phyloP scores from a whole-genome alignment of 2,329 filamentous ascomycete species.

The Aspergillus ibericus region DNA sequence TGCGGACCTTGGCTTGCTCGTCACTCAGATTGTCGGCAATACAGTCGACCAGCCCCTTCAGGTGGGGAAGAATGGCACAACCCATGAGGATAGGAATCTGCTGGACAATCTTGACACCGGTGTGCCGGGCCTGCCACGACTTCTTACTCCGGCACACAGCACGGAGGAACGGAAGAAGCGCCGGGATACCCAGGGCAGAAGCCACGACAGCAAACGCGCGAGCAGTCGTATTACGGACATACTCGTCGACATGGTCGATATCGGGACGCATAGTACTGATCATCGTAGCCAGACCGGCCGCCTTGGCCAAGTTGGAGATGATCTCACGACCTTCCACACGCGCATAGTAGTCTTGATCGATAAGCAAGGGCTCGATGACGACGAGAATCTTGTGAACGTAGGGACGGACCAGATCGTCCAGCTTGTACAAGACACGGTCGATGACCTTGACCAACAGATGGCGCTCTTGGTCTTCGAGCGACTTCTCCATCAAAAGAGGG shows the following conservation, averaged over 20 bases:
- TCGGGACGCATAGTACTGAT: constrained; percentile 99
- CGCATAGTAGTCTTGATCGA: constrained; percentile 99
- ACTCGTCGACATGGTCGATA: constrained; percentile 97
- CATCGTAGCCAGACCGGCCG: constrained; percentile 95
- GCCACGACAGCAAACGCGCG: constrained; percentile 96
- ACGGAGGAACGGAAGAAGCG: constrained; percentile 88
- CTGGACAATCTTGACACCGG: constrained; percentile 98
- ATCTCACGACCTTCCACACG: constrained; percentile 98
- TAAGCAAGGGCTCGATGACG: constrained; percentile 97
- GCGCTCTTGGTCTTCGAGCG: constrained; percentile 93
- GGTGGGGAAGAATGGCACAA: constrained; percentile 89
- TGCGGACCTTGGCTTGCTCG: constrained; percentile 96
- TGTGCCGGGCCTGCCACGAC: constrained; percentile 97
- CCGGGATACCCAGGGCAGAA: constrained; percentile 91
- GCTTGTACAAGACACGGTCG: constrained; percentile 95
- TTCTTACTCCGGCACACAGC: constrained; percentile 98
- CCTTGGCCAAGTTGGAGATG: constrained; percentile 96
- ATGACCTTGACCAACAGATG: constrained; percentile 99
- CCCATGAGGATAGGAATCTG: constrained; percentile 99
- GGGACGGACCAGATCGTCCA: constrained; percentile 92
- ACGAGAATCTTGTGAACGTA: constrained; percentile 98
- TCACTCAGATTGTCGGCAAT: constrained; percentile 95
- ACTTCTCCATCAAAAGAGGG: constrained; percentile 96
- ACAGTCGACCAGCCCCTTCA: constrained; percentile 94
- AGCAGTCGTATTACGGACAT: constrained; percentile 96